Percentiles rank a stretch among this genome's conserved stretches.
These are phyloP conservation scores for Beauveria caledonica DNA, from an alignment of 2,329 filamentous ascomycete species.

Conservation along the genomic window DNA sequence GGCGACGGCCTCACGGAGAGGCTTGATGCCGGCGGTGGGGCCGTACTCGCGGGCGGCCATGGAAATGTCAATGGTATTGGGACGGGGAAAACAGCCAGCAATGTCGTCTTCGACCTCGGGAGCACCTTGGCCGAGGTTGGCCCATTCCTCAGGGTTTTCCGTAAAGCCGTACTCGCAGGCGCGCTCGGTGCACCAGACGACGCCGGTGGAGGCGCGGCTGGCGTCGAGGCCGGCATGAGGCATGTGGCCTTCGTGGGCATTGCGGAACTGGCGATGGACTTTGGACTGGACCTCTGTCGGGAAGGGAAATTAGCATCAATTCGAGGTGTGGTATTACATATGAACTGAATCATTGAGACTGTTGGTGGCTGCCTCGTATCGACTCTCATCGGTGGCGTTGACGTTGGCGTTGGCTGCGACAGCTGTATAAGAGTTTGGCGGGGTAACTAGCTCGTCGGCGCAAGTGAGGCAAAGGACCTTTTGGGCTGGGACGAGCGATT, in stretches of 20 bases:
- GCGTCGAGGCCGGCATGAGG: conserved; percentile 87
- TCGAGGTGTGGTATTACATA: background rate
- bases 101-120: conserved; percentile 94
- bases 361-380: background rate
- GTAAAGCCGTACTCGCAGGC: conserved; percentile 82
- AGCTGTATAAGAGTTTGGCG: background rate
- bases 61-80: conserved; percentile 67
- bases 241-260: conserved; percentile 82
- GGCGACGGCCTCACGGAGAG: conserved; percentile 80
- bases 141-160: conserved; percentile 76
- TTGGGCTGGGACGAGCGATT: background rate
- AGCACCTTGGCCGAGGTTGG: conserved; percentile 88
- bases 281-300: conserved; percentile 67
- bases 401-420: too few relatives aligned
- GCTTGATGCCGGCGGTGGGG: conserved; percentile 89
- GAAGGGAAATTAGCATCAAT: background rate
- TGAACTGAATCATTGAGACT: background rate
- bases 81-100: conserved; percentile 77
- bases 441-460: background rate
- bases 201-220: conserved; percentile 80
- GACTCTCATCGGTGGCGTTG: background rate
- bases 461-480: background rate
- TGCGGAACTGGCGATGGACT: conserved; percentile 82
- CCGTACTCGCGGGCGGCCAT: conserved; percentile 81
- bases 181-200: conserved; percentile 86